Percentiles rank a stretch among this genome's conserved stretches.
These are phyloP conservation scores for Penicillium tannophilum DNA, from an alignment of 495 filamentous ascomycete genomes.

Conservation along the genomic window DNA sequence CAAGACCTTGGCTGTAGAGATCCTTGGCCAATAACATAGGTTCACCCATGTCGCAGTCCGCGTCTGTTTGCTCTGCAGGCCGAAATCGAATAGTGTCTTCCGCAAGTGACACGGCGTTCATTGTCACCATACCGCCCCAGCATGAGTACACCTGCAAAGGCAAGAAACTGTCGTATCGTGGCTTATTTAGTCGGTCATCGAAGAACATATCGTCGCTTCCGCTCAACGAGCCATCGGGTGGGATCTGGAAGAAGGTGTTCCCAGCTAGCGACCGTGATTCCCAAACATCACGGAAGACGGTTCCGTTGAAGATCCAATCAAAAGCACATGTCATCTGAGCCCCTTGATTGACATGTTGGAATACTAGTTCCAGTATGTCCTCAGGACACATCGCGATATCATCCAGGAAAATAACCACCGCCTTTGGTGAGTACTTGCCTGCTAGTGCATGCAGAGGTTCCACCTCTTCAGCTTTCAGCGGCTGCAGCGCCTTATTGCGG, in stretches of 20 bases:
- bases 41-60: constrained; percentile 51
- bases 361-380: constrained; percentile 54
- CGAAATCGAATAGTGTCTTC: constrained; percentile 40
- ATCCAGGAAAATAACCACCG: constrained; percentile 52
- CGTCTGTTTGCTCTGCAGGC: constrained; percentile 15
- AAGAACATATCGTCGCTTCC: constrained; percentile 49
- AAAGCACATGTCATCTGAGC: constrained; percentile 58
- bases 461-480: constrained; percentile 22
- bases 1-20: constrained; percentile 45
- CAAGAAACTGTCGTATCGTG: constrained; percentile 24
- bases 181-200: constrained; percentile 33
- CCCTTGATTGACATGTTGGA: constrained; percentile 41
- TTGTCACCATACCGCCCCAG: constrained; percentile 51
- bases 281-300: constrained; percentile 55
- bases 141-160: constrained; percentile 59
- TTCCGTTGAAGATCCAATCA: constrained; percentile 50
- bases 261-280: constrained; percentile 50
- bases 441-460: constrained; percentile 13
- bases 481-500: constrained; percentile 48
- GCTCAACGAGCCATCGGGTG: constrained; percentile 44
- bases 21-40: constrained; percentile 53
- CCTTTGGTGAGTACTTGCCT: constrained; percentile 24
- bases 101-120: constrained; percentile 37
- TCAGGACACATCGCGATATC: constrained; percentile 53
- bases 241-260: constrained; percentile 53